phyloP scores from a whole-genome alignment of 371 early-diverging fungal genomes.

The Ordospora colligata region DNA sequence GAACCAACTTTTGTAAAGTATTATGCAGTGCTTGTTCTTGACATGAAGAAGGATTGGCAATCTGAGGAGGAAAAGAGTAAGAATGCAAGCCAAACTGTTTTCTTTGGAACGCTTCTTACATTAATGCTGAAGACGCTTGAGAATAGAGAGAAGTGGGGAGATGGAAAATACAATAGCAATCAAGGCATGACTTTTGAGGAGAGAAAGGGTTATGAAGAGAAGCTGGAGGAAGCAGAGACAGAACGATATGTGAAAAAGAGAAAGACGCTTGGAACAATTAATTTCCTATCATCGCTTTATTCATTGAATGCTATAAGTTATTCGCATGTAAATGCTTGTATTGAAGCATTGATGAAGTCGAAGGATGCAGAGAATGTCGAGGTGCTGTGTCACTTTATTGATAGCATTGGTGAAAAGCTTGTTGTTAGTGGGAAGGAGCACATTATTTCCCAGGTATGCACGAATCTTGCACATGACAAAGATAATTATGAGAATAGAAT shows the following conservation, averaged over 20 bases:
- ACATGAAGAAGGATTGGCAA: constrained; percentile 39
- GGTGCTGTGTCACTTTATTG: constrained; percentile 32
- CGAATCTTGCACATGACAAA: background rate
- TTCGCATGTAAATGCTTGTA: background rate
- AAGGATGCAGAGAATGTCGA: constrained; percentile 37
- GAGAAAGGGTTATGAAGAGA: constrained; percentile 17
- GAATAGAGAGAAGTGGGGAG: constrained; percentile 32
- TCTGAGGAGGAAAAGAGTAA: constrained; percentile 39
- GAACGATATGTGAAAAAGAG: constrained; percentile 24
- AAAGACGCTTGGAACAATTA: constrained; percentile 37
- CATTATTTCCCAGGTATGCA: constrained; percentile 11
- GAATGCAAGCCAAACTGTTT: constrained; percentile 36
- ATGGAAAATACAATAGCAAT: background rate
- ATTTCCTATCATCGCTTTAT: constrained; percentile 32
- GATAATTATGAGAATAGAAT: constrained; percentile 35
- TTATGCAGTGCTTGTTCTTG: constrained; percentile 33
- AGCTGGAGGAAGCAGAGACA: constrained; percentile 37
- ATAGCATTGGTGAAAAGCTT: constrained; percentile 23
- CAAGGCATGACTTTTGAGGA: background rate
- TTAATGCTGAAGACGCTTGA: constrained; percentile 16
- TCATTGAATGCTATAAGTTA: constrained; percentile 22
- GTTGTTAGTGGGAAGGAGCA: background rate
- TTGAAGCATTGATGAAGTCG: constrained; percentile 15
- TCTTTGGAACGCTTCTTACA: constrained; percentile 47
- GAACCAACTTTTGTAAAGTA: constrained; percentile 30